These are phyloP conservation scores for Fusarium multiceps DNA, from an alignment of 2,329 filamentous ascomycete genomes.

Conservation along the genomic window DNA sequence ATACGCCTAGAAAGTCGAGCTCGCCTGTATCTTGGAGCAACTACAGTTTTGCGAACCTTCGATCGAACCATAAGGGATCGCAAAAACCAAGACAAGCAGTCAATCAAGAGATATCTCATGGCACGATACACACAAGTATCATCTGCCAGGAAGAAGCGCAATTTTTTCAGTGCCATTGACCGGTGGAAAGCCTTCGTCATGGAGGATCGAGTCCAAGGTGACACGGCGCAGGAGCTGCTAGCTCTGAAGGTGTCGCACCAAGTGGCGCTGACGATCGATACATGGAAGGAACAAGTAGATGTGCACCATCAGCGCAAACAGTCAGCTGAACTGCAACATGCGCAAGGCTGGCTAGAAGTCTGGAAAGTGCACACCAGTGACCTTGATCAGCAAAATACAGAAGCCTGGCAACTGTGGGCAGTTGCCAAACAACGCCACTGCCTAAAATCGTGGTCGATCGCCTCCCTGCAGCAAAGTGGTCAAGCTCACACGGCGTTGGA, in stretches of 20 bases:
- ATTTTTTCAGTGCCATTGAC: conserved; percentile 49
- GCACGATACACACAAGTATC: conserved; percentile 51
- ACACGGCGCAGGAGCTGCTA: conserved; percentile 30
- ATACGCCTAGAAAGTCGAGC: conserved; percentile 42
- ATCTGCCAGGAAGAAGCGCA: conserved; percentile 48
- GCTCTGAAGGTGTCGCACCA: conserved; percentile 20
- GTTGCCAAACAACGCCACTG: conserved; percentile 48
- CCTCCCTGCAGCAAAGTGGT: conserved; percentile 51
- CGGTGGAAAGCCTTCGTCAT: conserved; percentile 45
- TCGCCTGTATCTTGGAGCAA: conserved; percentile 49
- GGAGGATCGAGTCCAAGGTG: conserved; percentile 21
- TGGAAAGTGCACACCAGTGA: conserved; percentile 42
- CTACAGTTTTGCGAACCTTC: conserved; percentile 45
- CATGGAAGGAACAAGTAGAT: conserved; percentile 40
- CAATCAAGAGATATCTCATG: conserved; percentile 51
- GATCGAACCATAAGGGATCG: conserved; percentile 42
- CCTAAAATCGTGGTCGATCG: conserved; percentile 53
- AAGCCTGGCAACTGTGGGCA: conserved; percentile 50
- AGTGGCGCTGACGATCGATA: conserved; percentile 15
- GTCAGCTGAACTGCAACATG: conserved; percentile 38
- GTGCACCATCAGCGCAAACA: conserved; percentile 32
- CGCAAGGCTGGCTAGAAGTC: conserved; percentile 32
- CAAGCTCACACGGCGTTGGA: conserved; percentile 53
- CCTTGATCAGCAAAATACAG: conserved; percentile 41
- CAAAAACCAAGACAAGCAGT: conserved; percentile 44